A percentile compares a stretch with the other conserved stretches of the same genome.
These are phyloP conservation scores for Ceratonia siliqua DNA, from an alignment of 306 rosid species.

Conservation along the genomic window DNA sequence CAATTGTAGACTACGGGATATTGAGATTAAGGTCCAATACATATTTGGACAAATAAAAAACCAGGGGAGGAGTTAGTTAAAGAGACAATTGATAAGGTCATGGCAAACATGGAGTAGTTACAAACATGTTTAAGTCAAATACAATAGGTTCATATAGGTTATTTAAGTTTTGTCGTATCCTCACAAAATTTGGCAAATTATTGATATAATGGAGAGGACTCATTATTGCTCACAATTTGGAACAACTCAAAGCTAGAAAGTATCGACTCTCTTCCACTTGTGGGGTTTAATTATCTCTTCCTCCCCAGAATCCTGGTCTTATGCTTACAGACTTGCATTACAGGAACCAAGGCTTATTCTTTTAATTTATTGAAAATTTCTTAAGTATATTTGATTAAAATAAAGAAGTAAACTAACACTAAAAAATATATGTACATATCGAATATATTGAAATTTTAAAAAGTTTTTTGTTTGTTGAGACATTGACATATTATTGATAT, in stretches of 20 bases:
- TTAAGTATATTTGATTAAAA: no score
- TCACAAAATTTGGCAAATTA: not conserved
- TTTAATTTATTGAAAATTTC: no score
- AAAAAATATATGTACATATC: no score
- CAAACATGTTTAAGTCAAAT: not conserved
- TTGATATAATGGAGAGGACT: not conserved
- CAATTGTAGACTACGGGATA: not conserved
- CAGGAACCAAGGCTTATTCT: not conserved
- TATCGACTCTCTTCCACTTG: not conserved
- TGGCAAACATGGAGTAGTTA: not conserved
- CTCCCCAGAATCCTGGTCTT: not conserved
- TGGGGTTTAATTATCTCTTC: not conserved
- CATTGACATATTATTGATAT: no score
- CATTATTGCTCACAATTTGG: no score
- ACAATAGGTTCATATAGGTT: not conserved
- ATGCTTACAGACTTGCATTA: constrained; percentile 34
- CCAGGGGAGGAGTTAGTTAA: not conserved
- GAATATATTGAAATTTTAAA: no score
- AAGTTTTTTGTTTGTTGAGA: no score
- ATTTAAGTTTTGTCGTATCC: not conserved
- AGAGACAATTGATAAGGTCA: not conserved
- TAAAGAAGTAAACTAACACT: no score
- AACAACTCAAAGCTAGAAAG: not conserved
- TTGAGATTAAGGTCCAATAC: not conserved
- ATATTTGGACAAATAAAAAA: not conserved